phyloP scores from a whole-genome alignment of 495 filamentous ascomycete genomes.

The Hapsidospora chrysogenum region DNA sequence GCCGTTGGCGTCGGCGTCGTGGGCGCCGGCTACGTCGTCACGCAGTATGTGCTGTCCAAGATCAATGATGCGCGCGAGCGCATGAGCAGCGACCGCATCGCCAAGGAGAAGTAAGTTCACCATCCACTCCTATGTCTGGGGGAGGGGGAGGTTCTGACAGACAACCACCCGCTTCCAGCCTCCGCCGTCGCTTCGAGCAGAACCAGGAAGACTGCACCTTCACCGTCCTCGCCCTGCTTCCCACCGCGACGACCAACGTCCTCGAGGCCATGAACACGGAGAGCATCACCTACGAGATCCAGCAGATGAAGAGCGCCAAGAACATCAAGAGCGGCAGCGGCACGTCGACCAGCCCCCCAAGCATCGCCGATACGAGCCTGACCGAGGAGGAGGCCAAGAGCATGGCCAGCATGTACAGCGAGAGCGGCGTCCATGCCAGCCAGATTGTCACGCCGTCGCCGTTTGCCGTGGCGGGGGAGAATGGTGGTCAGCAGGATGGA shows the following conservation, averaged over 20 bases:
- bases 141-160: too few relatives aligned
- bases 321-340: constrained; percentile 48
- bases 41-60: constrained; percentile 81
- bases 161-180: constrained; percentile 27
- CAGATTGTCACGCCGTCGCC: constrained; percentile 39
- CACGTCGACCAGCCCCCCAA: constrained; percentile 47
- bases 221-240: constrained; percentile 90
- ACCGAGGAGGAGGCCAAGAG: constrained; percentile 71
- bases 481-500: constrained; percentile 20
- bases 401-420: constrained; percentile 56
- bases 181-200: constrained; percentile 90
- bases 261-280: constrained; percentile 79
- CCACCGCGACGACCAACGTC: constrained; percentile 78
- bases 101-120: constrained; percentile 66
- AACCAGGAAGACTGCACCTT: constrained; percentile 98
- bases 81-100: constrained; percentile 87
- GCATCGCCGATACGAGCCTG: constrained; percentile 35
- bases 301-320: constrained; percentile 78
- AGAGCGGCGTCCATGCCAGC: constrained; percentile 64
- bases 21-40: constrained; percentile 81
- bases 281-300: constrained; percentile 73
- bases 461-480: constrained; percentile 8
- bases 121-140: background rate
- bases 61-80: constrained; percentile 83
- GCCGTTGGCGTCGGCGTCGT: constrained; percentile 74